Evolutionary conservation across 2,329 filamentous ascomycete species (phyloP), one percentile per base, ranked within the genome.

Genomic region (Xylaria sp.): DNA sequence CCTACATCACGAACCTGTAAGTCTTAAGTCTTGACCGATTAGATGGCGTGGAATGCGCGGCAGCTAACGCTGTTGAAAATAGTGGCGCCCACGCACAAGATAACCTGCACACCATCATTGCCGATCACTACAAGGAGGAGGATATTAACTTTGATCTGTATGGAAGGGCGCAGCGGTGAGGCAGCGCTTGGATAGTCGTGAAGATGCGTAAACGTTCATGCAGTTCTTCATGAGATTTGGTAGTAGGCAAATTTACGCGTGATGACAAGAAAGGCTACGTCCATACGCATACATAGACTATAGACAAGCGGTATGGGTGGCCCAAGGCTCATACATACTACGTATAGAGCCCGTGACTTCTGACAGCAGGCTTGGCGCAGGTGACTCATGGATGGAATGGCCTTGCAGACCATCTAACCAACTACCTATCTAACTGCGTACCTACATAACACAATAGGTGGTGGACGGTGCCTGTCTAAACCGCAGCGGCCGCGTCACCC

Each of bases 1-100:
- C 92, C 36, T 96, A 96, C 78, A 93, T 97, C 73, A 97, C 93
- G 19, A 97, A 97, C 74, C 80, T 94, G 88, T 92, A 82, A 85
- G 89, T 85, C 17, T n/a, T 27, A 17, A n/a, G n/a, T 32, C 45
- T 48, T 6, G 24, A 12, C 24, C 48, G 4, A 17, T 19, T 19
- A 32, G 1, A 50, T 30, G 24, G 24, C 2, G 21, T 30, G 8
- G n/a, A 19, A 58, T 4, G 39, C 24, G 9, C 48, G 21, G 55
- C 11, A 59, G 30, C 62, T 68, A 64, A 69, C 17, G 11, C 56
- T 19, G 36, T 12, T 42, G 24, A 39, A 32, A 14, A 61, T 50
- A 78, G 76, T 56, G 80, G 79, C 5, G 78, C 80, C 21, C 78
- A 81, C 59, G 76, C 74, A 21, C 88, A 89, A 65, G 90, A 90